Percentiles rank a stretch among this genome's conserved stretches.
phyloP scores from a whole-genome alignment of 805 yeast species.

The Myxozyma udenii region DNA sequence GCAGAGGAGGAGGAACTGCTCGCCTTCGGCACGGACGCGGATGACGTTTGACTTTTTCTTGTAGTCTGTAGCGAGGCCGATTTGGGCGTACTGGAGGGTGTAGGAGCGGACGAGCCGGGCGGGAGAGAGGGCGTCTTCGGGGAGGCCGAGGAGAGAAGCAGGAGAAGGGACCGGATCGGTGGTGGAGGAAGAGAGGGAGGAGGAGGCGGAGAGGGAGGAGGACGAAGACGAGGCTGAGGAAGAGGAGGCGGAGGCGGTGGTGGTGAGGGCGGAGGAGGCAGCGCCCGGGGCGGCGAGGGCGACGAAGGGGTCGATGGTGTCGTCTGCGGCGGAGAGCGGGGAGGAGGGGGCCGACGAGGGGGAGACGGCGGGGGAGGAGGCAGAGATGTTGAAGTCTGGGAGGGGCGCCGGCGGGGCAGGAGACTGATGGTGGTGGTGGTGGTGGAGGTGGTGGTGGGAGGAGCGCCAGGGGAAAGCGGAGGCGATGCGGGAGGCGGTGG shows the following conservation, averaged over 20 bases:
- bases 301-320: slow-evolving; percentile 19
- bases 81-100: slow-evolving; percentile 76
- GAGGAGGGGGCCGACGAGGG: background rate
- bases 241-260: slow-evolving; percentile 1
- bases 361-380: slow-evolving; percentile 3
- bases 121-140: slow-evolving; percentile 26
- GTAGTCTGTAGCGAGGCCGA: slow-evolving; percentile 86
- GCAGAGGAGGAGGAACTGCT: slow-evolving; percentile 72
- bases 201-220: slow-evolving; percentile 17
- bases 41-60: slow-evolving; percentile 64
- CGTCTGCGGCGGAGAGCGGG: slow-evolving; percentile 1
- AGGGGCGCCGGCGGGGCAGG: slow-evolving; percentile 2
- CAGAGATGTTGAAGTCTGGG: slow-evolving; percentile 2
- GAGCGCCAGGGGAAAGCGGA: slow-evolving; percentile 9
- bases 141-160: slow-evolving; percentile 11
- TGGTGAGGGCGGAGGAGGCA: slow-evolving; percentile 2
- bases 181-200: slow-evolving; percentile 9
- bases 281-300: background rate
- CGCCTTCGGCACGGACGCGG: slow-evolving; percentile 75
- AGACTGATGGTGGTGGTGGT: slow-evolving; percentile 5
- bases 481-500: slow-evolving; percentile 5
- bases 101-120: slow-evolving; percentile 49
- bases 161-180: slow-evolving; percentile 5
- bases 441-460: slow-evolving; percentile 1
- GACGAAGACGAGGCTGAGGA: slow-evolving; percentile 11